Conservation (phyloP, 306 rosid species). For the Cucurbita ficifolia region DNA sequence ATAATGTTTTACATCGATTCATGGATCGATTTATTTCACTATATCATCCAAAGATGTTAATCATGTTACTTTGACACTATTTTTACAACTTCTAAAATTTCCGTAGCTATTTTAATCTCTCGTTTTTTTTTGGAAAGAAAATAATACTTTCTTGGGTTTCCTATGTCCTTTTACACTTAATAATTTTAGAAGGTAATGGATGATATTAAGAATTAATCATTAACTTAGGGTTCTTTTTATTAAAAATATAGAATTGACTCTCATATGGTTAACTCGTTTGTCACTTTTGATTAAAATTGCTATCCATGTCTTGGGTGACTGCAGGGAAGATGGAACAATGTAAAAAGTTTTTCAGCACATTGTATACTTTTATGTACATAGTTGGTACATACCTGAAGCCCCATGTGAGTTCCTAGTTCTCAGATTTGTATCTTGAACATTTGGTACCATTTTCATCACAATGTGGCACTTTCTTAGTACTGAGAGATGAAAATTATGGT, state of each 20-base stretch:
- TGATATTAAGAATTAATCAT: neutral
- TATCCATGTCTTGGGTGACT: neutral
- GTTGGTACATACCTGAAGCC: conserved; percentile 85
- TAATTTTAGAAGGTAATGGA: neutral
- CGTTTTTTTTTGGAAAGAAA: neutral
- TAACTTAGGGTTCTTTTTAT: neutral
- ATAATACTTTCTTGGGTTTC: neutral
- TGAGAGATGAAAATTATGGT: neutral
- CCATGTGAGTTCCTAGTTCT: conserved; percentile 41
- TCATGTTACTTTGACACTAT: too few species aligned
- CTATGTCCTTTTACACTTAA: neutral
- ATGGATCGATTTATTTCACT: too few species aligned
- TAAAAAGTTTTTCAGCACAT: conserved; percentile 43
- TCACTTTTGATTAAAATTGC: neutral
- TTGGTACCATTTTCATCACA: neutral
- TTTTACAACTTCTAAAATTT: neutral
- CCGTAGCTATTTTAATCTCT: neutral
- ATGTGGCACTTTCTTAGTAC: neutral
- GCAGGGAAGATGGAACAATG: conserved; percentile 65
- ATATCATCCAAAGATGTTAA: too few species aligned
- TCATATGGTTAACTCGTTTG: neutral
- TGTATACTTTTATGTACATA: conserved; percentile 54
- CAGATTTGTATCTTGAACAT: neutral
- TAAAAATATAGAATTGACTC: neutral
- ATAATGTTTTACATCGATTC: too few species aligned